Percentiles rank a stretch among this genome's conserved stretches.
phyloP scores from a whole-genome alignment of 2,329 filamentous ascomycete species.

The Cadophora luteo-olivacea region DNA sequence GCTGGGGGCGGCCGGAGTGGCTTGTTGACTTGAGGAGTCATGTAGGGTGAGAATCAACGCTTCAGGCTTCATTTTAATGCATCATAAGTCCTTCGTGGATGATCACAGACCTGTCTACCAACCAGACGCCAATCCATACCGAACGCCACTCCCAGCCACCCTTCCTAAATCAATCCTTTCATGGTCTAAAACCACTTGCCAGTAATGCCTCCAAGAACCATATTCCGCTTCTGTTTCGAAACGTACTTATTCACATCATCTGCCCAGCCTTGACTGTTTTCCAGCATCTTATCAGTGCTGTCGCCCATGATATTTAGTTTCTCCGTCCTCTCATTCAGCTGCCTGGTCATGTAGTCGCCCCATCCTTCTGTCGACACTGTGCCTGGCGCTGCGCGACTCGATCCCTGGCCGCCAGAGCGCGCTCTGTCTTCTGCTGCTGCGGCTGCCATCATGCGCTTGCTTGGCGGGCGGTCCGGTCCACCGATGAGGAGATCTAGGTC shows the following conservation, averaged over 20 bases:
- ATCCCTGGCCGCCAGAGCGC: constrained; percentile 47
- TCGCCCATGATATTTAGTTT: constrained; percentile 84
- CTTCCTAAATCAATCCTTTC: neutral
- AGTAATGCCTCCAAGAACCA: constrained; percentile 74
- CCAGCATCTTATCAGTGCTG: constrained; percentile 80
- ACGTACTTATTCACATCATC: constrained; percentile 90
- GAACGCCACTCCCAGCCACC: constrained; percentile 2
- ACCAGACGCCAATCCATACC: neutral
- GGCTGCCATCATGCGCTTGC: constrained; percentile 86
- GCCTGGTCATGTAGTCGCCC: constrained; percentile 83
- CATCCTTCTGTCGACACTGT: constrained; percentile 60
- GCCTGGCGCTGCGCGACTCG: constrained; percentile 39
- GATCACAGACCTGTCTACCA: neutral
- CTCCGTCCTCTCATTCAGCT: constrained; percentile 90
- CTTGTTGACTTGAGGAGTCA: neutral
- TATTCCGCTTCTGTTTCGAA: constrained; percentile 83
- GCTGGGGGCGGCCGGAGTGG: too few relatives aligned
- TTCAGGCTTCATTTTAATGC: neutral
- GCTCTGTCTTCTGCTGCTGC: constrained; percentile 75
- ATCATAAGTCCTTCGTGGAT: neutral
- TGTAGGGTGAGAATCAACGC: neutral
- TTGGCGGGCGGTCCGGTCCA: constrained; percentile 84
- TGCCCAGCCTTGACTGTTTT: constrained; percentile 83
- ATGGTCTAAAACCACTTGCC: constrained; percentile 56
- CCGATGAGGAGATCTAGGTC: constrained; percentile 93